Percentiles rank a stretch among this genome's conserved stretches.
Evolutionary conservation across 163 green algal genomes (phyloP).

Genomic region (Scenedesmus sp.): DNA sequence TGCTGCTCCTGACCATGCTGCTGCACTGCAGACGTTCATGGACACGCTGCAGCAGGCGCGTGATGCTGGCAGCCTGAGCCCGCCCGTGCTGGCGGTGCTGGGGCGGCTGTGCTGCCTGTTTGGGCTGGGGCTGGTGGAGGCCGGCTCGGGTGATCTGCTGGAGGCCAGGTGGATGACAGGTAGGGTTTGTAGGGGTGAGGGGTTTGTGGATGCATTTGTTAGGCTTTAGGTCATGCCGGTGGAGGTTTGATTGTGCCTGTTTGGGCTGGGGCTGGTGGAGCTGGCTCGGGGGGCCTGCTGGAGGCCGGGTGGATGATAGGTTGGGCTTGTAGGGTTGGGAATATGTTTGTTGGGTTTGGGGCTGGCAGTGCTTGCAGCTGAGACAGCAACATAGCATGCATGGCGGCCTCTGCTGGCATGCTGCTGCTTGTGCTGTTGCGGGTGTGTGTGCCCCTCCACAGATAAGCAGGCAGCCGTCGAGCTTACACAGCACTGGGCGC

Average conservation of each 20-base stretch:
- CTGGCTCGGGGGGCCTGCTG: too few relatives aligned
- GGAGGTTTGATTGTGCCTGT: background rate
- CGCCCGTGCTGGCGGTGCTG: conserved; percentile 64
- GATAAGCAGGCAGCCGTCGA: too few relatives aligned
- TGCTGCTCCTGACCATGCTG: background rate
- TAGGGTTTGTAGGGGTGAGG: background rate
- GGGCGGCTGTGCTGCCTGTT: conserved; percentile 76
- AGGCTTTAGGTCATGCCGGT: background rate
- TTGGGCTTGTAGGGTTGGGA: too few relatives aligned
- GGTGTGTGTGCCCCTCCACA: too few relatives aligned
- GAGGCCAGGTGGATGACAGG: conserved; percentile 78
- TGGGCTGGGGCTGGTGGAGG: conserved; percentile 68
- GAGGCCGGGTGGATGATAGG: too few relatives aligned
- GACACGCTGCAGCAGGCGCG: conserved; percentile 8
- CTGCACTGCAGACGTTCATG: conserved; percentile 36
- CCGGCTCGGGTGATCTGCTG: conserved; percentile 74
- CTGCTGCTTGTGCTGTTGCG: background rate
- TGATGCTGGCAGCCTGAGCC: background rate
- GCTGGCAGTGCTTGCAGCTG: too few relatives aligned
- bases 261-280: background rate
- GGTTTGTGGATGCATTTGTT: background rate
- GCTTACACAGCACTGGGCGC: too few relatives aligned
- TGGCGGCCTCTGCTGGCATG: too few relatives aligned
- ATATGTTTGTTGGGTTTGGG: too few relatives aligned
- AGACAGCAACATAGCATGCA: too few relatives aligned